Evolutionary conservation across 2,329 filamentous ascomycete species (phyloP), one percentile per base, ranked within the genome.

Genomic region (Cladorrhinum sp.): DNA sequence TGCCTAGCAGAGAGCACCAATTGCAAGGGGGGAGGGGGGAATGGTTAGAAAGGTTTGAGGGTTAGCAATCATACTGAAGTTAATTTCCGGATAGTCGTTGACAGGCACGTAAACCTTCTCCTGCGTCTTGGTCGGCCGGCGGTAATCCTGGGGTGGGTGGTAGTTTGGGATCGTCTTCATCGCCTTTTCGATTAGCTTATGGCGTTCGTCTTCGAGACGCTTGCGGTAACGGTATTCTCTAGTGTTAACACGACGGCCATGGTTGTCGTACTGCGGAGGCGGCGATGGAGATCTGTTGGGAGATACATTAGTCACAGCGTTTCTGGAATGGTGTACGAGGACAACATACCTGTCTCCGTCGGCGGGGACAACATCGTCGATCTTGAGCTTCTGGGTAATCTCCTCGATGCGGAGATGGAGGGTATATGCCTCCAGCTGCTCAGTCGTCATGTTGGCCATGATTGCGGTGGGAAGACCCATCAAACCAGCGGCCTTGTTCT

Each of bases 31-130:
- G 70, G 65, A 68, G 69, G 71, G 67, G 67, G 71, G 73, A 69
- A 79, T 80, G 78, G 80, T 90, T 88, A 90, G 87, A 85, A 83
- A 77, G 81, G 87, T 90, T 89, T 88, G 87, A 92, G 92, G 92
- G 92, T 96, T 96, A 96, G 93, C 89, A 93, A 95, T 93, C 93
- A 93, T 97, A 99, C 95, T 99, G 92, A 99, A 99, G 89, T 99
- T 99, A 88, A 99, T 98, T 79, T 99, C 95, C 84, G 95, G 95
- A 78, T 99, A 99, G 79, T 99, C 95, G 86, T 99, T 99, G 82
- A 99, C 95, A 76, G 95, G 95, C 77, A 99, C 95, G 77, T 99
- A 99, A 90, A 99, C 96, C 85, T 99, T 99, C 85, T 99, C 95
- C 80, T 99, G 95, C 75, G 95, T 99, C 90, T 99, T 99, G 76